Conservation (phyloP, 179 eudicot genomes). For the Heliamphora ciliata region DNA sequence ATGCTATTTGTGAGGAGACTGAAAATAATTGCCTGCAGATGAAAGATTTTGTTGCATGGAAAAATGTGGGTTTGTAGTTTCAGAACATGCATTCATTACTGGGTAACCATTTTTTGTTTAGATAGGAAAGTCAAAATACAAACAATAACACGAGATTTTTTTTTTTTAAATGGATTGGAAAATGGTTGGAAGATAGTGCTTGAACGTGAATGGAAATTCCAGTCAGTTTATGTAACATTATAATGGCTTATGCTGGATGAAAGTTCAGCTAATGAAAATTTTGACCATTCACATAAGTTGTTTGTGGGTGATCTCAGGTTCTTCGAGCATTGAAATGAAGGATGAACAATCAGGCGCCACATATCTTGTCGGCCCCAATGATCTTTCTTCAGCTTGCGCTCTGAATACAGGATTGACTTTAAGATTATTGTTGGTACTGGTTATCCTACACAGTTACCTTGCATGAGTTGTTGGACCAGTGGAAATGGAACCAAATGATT, state of each 20-base stretch:
- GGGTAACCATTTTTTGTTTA: neutral
- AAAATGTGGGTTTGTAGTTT: too few relatives aligned
- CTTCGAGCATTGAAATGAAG: conserved; percentile 58
- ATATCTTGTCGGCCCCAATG: conserved; percentile 37
- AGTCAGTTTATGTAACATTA: neutral
- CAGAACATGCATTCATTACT: too few relatives aligned
- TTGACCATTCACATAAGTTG: too few relatives aligned
- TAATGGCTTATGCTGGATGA: too few relatives aligned
- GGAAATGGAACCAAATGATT: neutral
- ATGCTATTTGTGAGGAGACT: neutral
- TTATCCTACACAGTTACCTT: conserved; percentile 15
- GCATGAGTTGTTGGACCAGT: neutral
- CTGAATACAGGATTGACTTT: conserved; percentile 22
- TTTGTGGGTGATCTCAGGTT: conserved; percentile 37
- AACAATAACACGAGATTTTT: too few relatives aligned
- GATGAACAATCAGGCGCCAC: conserved; percentile 38
- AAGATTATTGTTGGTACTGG: conserved; percentile 27
- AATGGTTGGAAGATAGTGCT: neutral
- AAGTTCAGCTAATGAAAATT: too few relatives aligned
- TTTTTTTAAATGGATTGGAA: neutral
- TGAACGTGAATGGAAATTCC: neutral
- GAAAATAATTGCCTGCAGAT: neutral
- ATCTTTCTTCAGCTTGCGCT: conserved; percentile 34
- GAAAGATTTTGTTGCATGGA: neutral
- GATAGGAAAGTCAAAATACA: neutral